A percentile compares a stretch with the other conserved stretches of the same genome.
Conservation (phyloP, 306 rosid species). For the Rosa lucieae region DNA sequence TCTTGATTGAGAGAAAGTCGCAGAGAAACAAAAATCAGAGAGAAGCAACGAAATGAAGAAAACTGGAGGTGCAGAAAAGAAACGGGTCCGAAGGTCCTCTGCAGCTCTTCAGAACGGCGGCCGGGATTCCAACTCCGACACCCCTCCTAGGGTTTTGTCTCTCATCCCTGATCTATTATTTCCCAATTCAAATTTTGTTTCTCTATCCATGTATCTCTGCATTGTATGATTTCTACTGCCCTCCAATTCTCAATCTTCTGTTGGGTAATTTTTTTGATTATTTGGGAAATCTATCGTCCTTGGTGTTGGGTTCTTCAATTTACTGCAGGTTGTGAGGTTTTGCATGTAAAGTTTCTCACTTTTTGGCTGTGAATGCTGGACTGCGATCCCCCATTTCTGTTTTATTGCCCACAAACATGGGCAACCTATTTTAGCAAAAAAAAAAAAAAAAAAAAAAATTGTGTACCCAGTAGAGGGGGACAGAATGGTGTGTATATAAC, state of each 20-base stretch:
- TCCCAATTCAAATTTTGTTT: slow-evolving; percentile 12
- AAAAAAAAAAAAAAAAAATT: neutral
- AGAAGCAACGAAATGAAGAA: slow-evolving; percentile 60
- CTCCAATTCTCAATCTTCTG: neutral
- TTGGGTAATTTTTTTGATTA: neutral
- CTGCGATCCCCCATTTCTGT: neutral
- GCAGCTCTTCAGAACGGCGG: slow-evolving; percentile 61
- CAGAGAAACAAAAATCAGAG: neutral
- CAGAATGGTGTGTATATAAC: neutral
- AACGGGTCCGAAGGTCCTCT: slow-evolving; percentile 80
- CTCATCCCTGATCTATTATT: slow-evolving; percentile 46
- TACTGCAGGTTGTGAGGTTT: neutral
- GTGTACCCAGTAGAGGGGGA: neutral
- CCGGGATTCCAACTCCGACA: slow-evolving; percentile 81
- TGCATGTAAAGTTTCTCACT: neutral
- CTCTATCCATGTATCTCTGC: neutral
- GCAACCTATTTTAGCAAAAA: neutral
- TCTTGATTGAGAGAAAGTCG: too few species aligned
- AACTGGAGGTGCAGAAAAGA: slow-evolving; percentile 88
- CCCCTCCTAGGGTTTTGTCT: slow-evolving; percentile 70
- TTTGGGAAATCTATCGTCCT: neutral
- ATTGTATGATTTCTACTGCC: neutral
- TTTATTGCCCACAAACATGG: too few species aligned
- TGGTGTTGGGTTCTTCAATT: neutral
- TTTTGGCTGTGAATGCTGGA: neutral